These are phyloP conservation scores for Pleurotus platypus DNA, from an alignment of 768 basidiomycete genomes.

Conservation along the genomic window DNA sequence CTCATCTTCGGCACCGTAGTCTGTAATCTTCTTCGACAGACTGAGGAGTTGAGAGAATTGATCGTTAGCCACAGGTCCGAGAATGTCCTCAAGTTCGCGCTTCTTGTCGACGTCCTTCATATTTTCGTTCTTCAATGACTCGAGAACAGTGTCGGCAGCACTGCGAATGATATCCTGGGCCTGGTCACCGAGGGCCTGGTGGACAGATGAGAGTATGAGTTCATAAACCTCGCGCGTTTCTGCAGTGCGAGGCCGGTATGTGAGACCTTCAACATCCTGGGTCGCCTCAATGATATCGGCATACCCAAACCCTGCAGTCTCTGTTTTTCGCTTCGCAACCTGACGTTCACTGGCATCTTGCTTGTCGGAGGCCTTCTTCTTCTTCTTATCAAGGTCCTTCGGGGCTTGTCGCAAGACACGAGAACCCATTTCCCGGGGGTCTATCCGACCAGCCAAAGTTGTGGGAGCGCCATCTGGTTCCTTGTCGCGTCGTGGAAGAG, in stretches of 20 bases:
- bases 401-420: constrained; percentile 79
- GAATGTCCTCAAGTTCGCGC: constrained; percentile 80
- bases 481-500: constrained; percentile 81
- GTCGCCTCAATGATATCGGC: constrained; percentile 94
- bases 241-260: constrained; percentile 88
- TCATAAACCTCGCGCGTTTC: constrained; percentile 96
- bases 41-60: constrained; percentile 78
- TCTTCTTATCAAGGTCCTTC: constrained; percentile 91
- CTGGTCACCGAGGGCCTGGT: constrained; percentile 85
- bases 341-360: constrained; percentile 59
- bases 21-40: constrained; percentile 92
- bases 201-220: constrained; percentile 80
- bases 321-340: constrained; percentile 52
- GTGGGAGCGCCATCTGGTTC: constrained; percentile 97
- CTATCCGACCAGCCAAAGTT: constrained; percentile 86
- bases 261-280: constrained; percentile 87
- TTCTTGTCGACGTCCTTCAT: constrained; percentile 98
- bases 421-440: constrained; percentile 90
- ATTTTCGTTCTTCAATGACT: constrained; percentile 82
- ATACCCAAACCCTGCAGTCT: constrained; percentile 71
- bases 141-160: constrained; percentile 90
- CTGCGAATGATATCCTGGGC: constrained; percentile 94
- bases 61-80: constrained; percentile 66
- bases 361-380: constrained; percentile 72
- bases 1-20: constrained; percentile 89